Evolutionary conservation across 2,329 filamentous ascomycete genomes (phyloP).

Genomic region (Dothideomycetes sp.): DNA sequence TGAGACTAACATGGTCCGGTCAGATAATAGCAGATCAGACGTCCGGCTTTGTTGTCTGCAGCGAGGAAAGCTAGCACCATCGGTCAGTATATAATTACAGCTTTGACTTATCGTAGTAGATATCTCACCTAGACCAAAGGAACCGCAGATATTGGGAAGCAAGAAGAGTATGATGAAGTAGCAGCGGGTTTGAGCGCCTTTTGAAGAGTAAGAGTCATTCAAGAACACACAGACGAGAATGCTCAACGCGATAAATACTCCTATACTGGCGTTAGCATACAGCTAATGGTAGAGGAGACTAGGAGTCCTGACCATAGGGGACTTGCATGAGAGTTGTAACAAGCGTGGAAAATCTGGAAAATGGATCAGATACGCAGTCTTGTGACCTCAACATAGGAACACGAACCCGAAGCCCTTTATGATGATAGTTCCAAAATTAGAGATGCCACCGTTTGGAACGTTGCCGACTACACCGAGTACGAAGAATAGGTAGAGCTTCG

Average conservation of each 20-base stretch:
- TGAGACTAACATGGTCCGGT: too few relatives aligned
- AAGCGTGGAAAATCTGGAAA: too few relatives aligned
- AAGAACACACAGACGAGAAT: conserved; percentile 36
- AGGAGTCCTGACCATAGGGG: conserved; percentile 22
- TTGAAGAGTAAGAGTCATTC: conserved; percentile 26
- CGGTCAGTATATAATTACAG: background rate
- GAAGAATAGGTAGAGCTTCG: conserved; percentile 41
- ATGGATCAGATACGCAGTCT: too few relatives aligned
- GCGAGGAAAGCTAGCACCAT: conserved; percentile 39
- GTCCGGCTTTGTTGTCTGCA: conserved; percentile 36
- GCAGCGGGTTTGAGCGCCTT: conserved; percentile 10
- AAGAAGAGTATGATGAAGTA: conserved; percentile 27
- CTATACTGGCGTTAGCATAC: conserved; percentile 10
- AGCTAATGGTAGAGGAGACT: background rate
- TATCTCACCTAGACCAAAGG: conserved; percentile 37
- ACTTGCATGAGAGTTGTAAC: conserved; percentile 43
- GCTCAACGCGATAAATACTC: conserved; percentile 36
- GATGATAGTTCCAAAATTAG: conserved; percentile 31
- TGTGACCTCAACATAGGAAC: too few relatives aligned
- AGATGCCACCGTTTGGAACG: conserved; percentile 43
- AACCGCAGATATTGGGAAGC: conserved; percentile 47
- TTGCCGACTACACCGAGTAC: conserved; percentile 37
- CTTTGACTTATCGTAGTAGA: too few relatives aligned
- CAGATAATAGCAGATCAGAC: conserved; percentile 48
- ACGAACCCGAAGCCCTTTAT: conserved; percentile 46